Conservation (phyloP, 495 filamentous ascomycete genomes). For the Xylaria venustula region DNA sequence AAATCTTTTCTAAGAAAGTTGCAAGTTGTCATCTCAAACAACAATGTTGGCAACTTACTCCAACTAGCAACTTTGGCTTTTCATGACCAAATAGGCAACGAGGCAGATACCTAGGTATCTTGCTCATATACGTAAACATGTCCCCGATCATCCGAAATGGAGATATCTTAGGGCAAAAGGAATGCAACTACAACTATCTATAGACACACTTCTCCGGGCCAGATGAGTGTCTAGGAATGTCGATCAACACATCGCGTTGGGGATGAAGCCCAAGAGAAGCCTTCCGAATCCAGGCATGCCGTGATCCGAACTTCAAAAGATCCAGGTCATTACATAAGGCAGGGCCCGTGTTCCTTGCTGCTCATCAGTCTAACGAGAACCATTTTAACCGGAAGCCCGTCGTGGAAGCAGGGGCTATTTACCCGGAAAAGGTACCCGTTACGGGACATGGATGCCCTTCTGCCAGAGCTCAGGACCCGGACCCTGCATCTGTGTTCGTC, state of each 20-base stretch:
- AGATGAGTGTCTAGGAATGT: not conserved
- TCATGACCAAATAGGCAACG: too few relatives aligned
- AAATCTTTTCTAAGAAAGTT: not conserved
- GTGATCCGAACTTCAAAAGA: not conserved
- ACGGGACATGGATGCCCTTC: not conserved
- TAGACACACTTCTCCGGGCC: not conserved
- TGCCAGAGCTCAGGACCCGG: not conserved
- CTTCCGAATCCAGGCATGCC: not conserved
- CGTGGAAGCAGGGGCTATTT: constrained; percentile 2
- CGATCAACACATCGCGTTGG: not conserved
- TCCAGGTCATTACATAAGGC: not conserved
- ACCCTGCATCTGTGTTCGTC: not conserved
- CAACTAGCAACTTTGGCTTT: too few relatives aligned
- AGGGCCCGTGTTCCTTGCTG: not conserved
- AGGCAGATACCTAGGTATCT: not conserved
- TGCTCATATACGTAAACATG: not conserved
- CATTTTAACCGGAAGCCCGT: not conserved
- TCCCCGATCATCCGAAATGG: not conserved
- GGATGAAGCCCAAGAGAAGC: not conserved
- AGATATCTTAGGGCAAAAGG: not conserved
- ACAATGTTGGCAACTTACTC: not conserved
- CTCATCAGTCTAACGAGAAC: not conserved
- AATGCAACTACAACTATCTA: not conserved
- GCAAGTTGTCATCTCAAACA: not conserved
- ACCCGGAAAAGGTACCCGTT: not conserved